phyloP scores from a whole-genome alignment of 345 rosid species.

The Isatis tinctoria region DNA sequence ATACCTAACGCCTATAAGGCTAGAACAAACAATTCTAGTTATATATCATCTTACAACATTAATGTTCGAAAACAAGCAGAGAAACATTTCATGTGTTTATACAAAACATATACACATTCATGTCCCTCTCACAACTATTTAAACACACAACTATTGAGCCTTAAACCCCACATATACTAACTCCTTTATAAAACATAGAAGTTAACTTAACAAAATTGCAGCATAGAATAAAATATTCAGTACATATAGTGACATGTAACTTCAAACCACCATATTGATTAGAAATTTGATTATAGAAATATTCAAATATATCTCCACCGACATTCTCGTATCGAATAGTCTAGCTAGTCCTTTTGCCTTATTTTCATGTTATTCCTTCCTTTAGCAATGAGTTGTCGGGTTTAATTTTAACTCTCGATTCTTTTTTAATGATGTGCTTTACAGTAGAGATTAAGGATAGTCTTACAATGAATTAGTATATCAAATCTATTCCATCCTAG shows the following conservation, averaged over 20 bases:
- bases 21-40: neutral
- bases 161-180: conserved; percentile 11
- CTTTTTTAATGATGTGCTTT: neutral
- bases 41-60: neutral
- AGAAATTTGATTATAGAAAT: neutral
- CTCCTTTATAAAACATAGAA: neutral
- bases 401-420: neutral
- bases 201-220: neutral
- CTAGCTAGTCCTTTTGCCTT: neutral
- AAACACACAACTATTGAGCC: conserved; percentile 10
- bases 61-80: conserved; percentile 16
- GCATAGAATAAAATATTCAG: conserved; percentile 1
- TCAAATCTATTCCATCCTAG: neutral
- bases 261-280: conserved; percentile 19
- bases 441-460: neutral
- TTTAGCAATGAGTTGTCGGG: neutral
- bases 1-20: conserved; percentile 15
- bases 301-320: conserved; percentile 14
- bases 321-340: conserved; percentile 2
- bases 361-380: conserved; percentile 4
- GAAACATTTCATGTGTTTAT: conserved; percentile 26
- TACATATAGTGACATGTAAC: conserved; percentile 17
- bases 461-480: neutral
- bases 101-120: conserved; percentile 28
- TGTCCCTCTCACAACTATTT: conserved; percentile 13